Evolutionary conservation across 805 yeast species (phyloP).

Genomic region (Clavispora phyllophila): DNA sequence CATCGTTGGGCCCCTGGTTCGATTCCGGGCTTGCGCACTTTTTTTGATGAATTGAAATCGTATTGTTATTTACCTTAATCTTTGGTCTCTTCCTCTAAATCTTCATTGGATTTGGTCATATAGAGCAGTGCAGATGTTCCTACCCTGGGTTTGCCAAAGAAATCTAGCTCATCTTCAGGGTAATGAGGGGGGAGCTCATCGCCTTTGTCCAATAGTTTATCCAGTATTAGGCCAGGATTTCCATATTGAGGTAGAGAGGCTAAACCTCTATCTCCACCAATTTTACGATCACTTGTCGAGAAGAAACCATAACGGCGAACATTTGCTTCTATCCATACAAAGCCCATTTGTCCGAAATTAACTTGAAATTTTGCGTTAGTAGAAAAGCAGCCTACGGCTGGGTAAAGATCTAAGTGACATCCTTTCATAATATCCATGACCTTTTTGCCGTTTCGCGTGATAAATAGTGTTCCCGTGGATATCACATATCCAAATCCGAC

Average conservation of each 20-base stretch:
- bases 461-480: conserved; percentile 43
- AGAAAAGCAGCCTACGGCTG: conserved; percentile 49
- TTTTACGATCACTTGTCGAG: conserved; percentile 39
- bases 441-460: conserved; percentile 54
- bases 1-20: conserved; percentile 18
- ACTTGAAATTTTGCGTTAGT: conserved; percentile 40
- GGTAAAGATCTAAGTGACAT: conserved; percentile 45
- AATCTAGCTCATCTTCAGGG: conserved; percentile 57
- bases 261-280: conserved; percentile 35
- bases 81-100: conserved; percentile 10
- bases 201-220: conserved; percentile 62
- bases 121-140: conserved; percentile 27
- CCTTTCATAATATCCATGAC: conserved; percentile 47
- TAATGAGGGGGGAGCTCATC: conserved; percentile 70
- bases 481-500: conserved; percentile 53
- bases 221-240: conserved; percentile 22
- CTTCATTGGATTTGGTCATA: conserved; percentile 7
- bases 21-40: conserved; percentile 21
- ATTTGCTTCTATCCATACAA: conserved; percentile 46
- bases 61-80: neutral
- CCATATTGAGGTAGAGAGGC: conserved; percentile 38
- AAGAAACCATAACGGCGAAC: conserved; percentile 55
- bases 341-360: conserved; percentile 41
- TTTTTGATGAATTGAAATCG: neutral
- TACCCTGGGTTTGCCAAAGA: conserved; percentile 42